Evolutionary conservation across 2,329 filamentous ascomycete genomes (phyloP), one percentile per base, ranked within the genome.

Genomic region (Penicillium paneum): DNA sequence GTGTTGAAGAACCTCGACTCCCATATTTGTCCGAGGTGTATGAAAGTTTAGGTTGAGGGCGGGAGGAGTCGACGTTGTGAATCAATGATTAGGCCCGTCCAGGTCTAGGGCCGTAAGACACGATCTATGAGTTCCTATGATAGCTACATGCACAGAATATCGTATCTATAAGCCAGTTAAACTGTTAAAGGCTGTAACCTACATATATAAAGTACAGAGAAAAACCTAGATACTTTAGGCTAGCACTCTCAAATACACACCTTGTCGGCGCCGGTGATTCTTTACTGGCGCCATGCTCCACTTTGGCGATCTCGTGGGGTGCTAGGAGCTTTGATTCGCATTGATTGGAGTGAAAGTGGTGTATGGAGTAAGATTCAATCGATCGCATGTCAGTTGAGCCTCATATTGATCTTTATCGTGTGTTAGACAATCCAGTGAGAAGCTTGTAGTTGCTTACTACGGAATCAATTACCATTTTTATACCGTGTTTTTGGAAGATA

Each of bases 301-400:
- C 49, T 46, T 32, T 28, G 49, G 12, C 49, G 49, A 52, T 52
- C 49, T 52, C 49, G 49, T 19, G 49, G 49, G 49, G 42, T 47
- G 8, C 34, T 48, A 31, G 13, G 40, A 45, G 24, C 36, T 34
- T 29, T 19, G 38, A 32, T 40, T 35, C 43, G 21, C 32, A 19
- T 40, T 52, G 49, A 52, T 48, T 39, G 45, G 24, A 48, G n/a
- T 31, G 13, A 19, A 15, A 48, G 12, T n/a, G 6, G 32, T 19
- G 28, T 44, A 44, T 21, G 41, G 41, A 31, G 34, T 31, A 29
- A 38, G 24, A 40, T 21, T 13, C n/a, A n/a, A 35, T 35, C 10
- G 13, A 35, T 10, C 26, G 31, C 5, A 19, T 19, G 32, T 38
- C 3, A 19, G 21, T 19, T 38, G n/a, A 4, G 21, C 12, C n/a